Conservation (phyloP, 495 filamentous ascomycete species). For the Tuber umbilicatum region DNA sequence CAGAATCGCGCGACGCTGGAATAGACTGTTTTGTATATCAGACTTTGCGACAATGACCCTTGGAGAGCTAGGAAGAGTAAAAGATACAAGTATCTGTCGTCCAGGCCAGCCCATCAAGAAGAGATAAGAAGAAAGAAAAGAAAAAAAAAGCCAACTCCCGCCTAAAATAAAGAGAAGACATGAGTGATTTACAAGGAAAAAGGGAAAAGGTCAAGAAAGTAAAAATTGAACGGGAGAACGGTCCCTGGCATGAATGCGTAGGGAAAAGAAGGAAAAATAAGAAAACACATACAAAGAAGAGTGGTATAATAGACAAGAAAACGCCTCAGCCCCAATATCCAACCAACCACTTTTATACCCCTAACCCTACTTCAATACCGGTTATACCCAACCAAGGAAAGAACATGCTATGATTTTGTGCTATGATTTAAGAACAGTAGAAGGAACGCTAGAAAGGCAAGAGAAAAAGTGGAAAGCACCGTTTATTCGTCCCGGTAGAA, state of each 20-base stretch:
- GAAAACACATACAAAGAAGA: slow-evolving; percentile 10
- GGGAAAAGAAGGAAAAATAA: not conserved
- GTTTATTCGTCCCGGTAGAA: slow-evolving; percentile 78
- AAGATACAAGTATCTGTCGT: not conserved
- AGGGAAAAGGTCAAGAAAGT: slow-evolving; percentile 40
- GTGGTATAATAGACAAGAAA: slow-evolving; percentile 30
- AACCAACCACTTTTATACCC: slow-evolving; percentile 28
- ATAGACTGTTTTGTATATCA: not conserved
- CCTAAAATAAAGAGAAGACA: slow-evolving; percentile 36
- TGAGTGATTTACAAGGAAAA: slow-evolving; percentile 17
- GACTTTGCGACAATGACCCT: not conserved
- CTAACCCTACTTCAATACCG: not conserved
- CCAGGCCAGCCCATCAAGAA: slow-evolving; percentile 7
- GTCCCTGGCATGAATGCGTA: not conserved
- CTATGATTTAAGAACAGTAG: not conserved
- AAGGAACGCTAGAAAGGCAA: slow-evolving; percentile 9
- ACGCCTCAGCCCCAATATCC: slow-evolving; percentile 20
- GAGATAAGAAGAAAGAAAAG: slow-evolving; percentile 34
- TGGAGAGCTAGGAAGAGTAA: not conserved
- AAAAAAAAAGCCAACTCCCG: slow-evolving; percentile 40
- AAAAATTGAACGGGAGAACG: slow-evolving; percentile 3
- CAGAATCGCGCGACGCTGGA: not conserved
- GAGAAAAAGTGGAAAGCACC: slow-evolving; percentile 28
- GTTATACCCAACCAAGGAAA: not conserved
- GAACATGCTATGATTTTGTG: slow-evolving; percentile 5